phyloP scores from a whole-genome alignment of 768 basidiomycete species.

The Phanerochaete carnosa region DNA sequence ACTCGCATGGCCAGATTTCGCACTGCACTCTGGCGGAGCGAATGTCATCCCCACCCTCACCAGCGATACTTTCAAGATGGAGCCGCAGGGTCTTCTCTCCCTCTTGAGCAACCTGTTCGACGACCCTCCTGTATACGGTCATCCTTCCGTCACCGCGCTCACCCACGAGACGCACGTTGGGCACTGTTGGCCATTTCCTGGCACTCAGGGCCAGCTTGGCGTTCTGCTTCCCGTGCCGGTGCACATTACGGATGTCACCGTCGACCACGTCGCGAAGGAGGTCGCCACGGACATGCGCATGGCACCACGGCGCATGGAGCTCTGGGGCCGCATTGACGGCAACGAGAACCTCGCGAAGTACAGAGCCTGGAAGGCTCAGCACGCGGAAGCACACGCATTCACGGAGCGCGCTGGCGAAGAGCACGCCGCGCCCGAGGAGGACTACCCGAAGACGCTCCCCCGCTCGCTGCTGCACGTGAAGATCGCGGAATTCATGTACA shows the following conservation, averaged over 20 bases:
- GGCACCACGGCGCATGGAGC: constrained; percentile 83
- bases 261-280: constrained; percentile 86
- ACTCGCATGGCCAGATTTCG: constrained; percentile 82
- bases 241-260: constrained; percentile 63
- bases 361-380: constrained; percentile 48
- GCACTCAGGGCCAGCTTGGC: constrained; percentile 78
- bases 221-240: constrained; percentile 68
- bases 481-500: constrained; percentile 46
- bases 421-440: constrained; percentile 10
- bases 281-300: constrained; percentile 77
- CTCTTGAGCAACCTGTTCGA: constrained; percentile 59
- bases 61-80: constrained; percentile 67
- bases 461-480: constrained; percentile 31
- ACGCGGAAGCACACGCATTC: constrained; percentile 24
- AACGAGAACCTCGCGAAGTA: constrained; percentile 64
- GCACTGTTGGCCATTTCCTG: constrained; percentile 91
- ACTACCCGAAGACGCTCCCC: constrained; percentile 29
- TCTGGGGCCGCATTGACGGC: constrained; percentile 89
- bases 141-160: constrained; percentile 82
- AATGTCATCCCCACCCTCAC: constrained; percentile 80
- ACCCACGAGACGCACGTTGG: constrained; percentile 82
- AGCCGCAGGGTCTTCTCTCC: constrained; percentile 46
- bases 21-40: constrained; percentile 80
- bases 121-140: constrained; percentile 60
- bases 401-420: constrained; percentile 13